A percentile compares a stretch with the other conserved stretches of the same genome.
Evolutionary conservation across 106 monocot species (phyloP).

Genomic region (Apostasia shenzhenica): DNA sequence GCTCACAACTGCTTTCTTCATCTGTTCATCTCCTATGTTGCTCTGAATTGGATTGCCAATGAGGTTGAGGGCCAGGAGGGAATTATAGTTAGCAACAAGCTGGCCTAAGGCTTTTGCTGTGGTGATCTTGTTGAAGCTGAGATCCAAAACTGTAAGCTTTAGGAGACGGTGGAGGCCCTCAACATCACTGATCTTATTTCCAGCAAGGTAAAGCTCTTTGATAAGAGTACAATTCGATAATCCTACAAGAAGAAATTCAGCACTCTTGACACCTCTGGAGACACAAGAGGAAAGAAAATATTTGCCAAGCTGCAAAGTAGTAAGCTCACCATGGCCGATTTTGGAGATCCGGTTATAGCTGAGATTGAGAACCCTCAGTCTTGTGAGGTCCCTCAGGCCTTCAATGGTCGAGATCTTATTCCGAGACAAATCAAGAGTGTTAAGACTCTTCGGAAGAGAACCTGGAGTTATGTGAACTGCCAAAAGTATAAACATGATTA

Average conservation of each 20-base stretch:
- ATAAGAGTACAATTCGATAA: slow-evolving; percentile 75
- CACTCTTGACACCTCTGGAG: not conserved
- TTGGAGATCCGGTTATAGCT: slow-evolving; percentile 86
- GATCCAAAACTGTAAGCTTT: slow-evolving; percentile 70
- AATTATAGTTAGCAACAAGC: slow-evolving; percentile 81
- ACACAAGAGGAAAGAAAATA: not conserved
- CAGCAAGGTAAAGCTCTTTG: slow-evolving; percentile 87
- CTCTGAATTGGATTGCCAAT: slow-evolving; percentile 76
- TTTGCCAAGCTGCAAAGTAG: not conserved
- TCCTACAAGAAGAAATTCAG: slow-evolving; percentile 30
- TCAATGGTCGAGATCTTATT: slow-evolving; percentile 79
- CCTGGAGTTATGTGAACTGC: slow-evolving; percentile 68
- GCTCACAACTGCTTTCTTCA: slow-evolving; percentile 47
- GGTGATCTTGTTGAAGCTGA: slow-evolving; percentile 94
- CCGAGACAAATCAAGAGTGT: slow-evolving; percentile 75
- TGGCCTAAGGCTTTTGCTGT: slow-evolving; percentile 69
- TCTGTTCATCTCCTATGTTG: slow-evolving; percentile 73
- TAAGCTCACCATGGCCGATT: slow-evolving; percentile 73
- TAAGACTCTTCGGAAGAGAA: slow-evolving; percentile 66
- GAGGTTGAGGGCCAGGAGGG: slow-evolving; percentile 68
- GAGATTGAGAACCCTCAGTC: slow-evolving; percentile 75
- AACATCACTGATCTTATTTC: slow-evolving; percentile 87
- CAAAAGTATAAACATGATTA: slow-evolving; percentile 5
- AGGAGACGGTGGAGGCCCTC: slow-evolving; percentile 90
- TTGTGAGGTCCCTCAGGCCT: slow-evolving; percentile 72